Percentiles rank a stretch among this genome's conserved stretches.
Evolutionary conservation across 176 grass and related monocot genomes (phyloP).

Genomic region (Bonia amplexicaulis): DNA sequence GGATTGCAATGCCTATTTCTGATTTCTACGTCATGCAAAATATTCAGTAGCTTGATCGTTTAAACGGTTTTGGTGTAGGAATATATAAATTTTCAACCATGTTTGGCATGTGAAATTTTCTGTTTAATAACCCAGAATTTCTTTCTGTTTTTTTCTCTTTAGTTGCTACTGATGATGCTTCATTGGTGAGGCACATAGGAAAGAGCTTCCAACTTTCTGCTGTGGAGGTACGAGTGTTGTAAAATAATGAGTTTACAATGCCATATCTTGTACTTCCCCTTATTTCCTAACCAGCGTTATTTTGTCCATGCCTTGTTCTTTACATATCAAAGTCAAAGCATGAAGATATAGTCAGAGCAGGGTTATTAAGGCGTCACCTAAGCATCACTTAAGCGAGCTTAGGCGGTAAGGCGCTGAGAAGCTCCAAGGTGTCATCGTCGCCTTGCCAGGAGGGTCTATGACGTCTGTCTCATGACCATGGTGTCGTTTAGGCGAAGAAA

Average conservation of each 20-base stretch:
- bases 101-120: neutral
- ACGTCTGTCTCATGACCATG: too few species aligned
- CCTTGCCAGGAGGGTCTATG: too few species aligned
- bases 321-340: constrained; percentile 60
- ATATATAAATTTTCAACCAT: neutral
- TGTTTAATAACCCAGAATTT: neutral
- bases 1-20: neutral
- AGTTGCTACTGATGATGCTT: constrained; percentile 86
- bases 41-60: neutral
- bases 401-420: too few species aligned
- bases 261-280: constrained; percentile 2
- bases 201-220: constrained; percentile 88
- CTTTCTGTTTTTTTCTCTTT: neutral
- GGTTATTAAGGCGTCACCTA: too few species aligned
- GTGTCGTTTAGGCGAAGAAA: too few species aligned
- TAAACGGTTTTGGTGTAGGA: neutral
- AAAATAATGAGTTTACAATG: neutral
- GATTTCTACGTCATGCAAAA: neutral
- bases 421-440: too few species aligned
- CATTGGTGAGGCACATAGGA: constrained; percentile 72
- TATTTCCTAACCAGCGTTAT: neutral
- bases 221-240: constrained; percentile 53
- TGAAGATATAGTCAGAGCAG: constrained; percentile 65
- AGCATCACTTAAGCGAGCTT: too few species aligned
- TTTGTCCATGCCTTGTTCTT: constrained; percentile 12